Evolutionary conservation across 306 rosid species (phyloP), one percentile per base, ranked within the genome.

Genomic region (Ammopiptanthus mongolicus): DNA sequence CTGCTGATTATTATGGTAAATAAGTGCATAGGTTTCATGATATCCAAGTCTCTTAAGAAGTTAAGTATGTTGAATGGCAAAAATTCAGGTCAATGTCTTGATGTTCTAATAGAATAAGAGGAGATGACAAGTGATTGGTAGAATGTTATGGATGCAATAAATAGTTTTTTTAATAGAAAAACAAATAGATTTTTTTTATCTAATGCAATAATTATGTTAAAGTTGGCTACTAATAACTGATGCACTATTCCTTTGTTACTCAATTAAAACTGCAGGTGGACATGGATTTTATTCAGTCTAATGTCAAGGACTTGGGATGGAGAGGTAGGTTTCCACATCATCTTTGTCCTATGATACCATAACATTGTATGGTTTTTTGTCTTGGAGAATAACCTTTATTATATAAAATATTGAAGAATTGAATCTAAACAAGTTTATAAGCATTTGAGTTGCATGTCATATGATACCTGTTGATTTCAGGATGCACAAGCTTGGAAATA

Each of bases 221-320:
- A 68, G 10, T 28, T 61, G 71, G 63, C 39, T 62, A 25, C 36
- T 53, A 48, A 36, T 80, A 34, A 62, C 66, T 82, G 53, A 83
- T 75, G 69, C 22, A 13, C 69, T 62, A 47, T 67, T 78, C 19
- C 44, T 80, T 74, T 82, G 80, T 75, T 76, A 67, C 69, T 75
- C 69, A 62, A 60, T 76, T 74, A 65, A 78, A 81, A 28, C 73
- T 84, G 91, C 93, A 95, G 99, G 71, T 92, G 88, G 91, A 89
- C 80, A 82, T 92, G 41, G 93, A 95, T 73, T 90, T 82, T 74
- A 78, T 95, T 81, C 98, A 74, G 69, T 87, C 90, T 56, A 86
- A 86, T 78, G 61, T 92, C 46, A 76, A 79, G 84, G 88, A 87
- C 84, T 76, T 92, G 67, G 80, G 65, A 64, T 87, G 87, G 91